These are phyloP conservation scores for Cladosporium velox DNA, from an alignment of 2,329 filamentous ascomycete species.

Conservation along the genomic window DNA sequence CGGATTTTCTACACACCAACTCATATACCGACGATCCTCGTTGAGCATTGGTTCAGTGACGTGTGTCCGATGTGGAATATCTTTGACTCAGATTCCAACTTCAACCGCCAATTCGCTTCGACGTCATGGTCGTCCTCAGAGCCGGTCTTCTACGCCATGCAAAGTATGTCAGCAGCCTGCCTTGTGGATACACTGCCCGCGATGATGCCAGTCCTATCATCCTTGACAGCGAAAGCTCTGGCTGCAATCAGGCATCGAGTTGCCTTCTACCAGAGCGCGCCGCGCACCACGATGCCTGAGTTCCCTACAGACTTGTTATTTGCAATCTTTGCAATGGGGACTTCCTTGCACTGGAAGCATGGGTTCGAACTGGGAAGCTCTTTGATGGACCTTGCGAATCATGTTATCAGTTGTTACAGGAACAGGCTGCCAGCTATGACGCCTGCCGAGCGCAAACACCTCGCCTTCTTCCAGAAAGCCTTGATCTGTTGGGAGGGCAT, in stretches of 20 bases:
- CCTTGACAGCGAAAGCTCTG: neutral
- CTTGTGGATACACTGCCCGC: conserved; percentile 22
- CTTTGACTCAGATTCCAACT: conserved; percentile 25
- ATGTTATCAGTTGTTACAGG: conserved; percentile 2
- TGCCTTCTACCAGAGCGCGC: neutral
- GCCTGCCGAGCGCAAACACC: neutral
- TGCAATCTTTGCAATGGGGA: conserved; percentile 26
- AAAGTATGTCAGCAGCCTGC: conserved; percentile 25
- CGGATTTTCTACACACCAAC: neutral
- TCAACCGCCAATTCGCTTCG: conserved; percentile 23
- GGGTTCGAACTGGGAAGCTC: neutral
- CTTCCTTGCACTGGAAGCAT: conserved; percentile 23
- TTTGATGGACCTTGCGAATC: neutral
- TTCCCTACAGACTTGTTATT: conserved; percentile 23
- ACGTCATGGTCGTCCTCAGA: conserved; percentile 22
- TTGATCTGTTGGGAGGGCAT: conserved; percentile 16
- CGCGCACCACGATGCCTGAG: neutral
- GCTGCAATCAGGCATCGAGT: neutral
- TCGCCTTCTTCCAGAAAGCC: conserved; percentile 7
- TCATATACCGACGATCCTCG: conserved; percentile 19
- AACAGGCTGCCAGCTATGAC: neutral
- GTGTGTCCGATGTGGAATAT: conserved; percentile 26
- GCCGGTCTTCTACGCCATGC: conserved; percentile 23
- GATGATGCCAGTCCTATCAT: conserved; percentile 13
- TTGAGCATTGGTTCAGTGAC: conserved; percentile 26